Conservation (phyloP, 1,284 basidiomycete genomes). For the Coriolopsis trogii region DNA sequence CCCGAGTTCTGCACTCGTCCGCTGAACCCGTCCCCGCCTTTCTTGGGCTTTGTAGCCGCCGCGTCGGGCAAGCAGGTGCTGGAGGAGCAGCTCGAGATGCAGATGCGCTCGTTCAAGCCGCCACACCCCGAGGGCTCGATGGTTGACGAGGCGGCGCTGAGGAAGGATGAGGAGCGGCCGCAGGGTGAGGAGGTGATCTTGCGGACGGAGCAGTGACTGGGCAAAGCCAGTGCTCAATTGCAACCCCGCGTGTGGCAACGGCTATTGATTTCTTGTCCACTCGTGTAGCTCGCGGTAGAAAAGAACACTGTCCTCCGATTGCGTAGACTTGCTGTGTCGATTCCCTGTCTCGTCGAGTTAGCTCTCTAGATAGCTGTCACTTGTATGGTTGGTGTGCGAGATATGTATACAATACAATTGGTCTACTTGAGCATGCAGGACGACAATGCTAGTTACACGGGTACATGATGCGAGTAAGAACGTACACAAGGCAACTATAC, state of each 20-base stretch:
- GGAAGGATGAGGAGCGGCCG: conserved; percentile 32
- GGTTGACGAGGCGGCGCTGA: conserved; percentile 48
- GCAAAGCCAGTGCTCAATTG: no score
- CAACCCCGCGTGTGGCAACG: no score
- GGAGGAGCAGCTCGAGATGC: conserved; percentile 74
- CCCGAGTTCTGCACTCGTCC: conserved; percentile 99
- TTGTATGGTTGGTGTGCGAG: neutral
- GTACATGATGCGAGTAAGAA: conserved; percentile 8
- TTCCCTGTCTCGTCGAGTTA: neutral
- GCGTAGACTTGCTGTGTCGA: neutral
- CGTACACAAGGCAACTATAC: conserved; percentile 22
- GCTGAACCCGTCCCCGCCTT: conserved; percentile 95
- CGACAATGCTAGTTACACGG: conserved; percentile 17
- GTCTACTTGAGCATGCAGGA: conserved; percentile 15
- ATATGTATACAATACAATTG: conserved; percentile 19
- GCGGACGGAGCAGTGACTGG: conserved; percentile 29
- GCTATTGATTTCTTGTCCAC: no score
- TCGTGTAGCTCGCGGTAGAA: neutral
- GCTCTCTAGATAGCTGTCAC: neutral
- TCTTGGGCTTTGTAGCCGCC: conserved; percentile 95
- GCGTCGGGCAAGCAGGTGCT: conserved; percentile 69
- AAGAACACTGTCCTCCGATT: neutral
- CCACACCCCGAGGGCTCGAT: conserved; percentile 55
- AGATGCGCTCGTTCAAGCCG: conserved; percentile 52
- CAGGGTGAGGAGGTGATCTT: conserved; percentile 33